A percentile compares a stretch with the other conserved stretches of the same genome.
phyloP scores from a whole-genome alignment of 2,329 filamentous ascomycete species.

The Fusarium nodosum region DNA sequence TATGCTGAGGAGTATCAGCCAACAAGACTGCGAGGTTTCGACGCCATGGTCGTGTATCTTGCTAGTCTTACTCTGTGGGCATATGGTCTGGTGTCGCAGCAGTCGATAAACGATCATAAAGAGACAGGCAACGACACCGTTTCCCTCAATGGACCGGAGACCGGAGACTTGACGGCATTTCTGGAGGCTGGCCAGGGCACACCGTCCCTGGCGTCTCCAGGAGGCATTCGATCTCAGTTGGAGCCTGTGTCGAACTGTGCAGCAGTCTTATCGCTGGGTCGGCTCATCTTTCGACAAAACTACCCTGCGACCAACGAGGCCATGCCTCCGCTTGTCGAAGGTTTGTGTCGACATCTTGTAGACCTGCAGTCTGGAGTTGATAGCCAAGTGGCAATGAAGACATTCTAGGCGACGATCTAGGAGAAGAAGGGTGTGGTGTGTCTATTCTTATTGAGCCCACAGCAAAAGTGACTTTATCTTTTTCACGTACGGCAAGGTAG shows the following conservation, averaged over 20 bases:
- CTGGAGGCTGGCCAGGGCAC: slow-evolving; percentile 39
- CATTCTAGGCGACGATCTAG: slow-evolving; percentile 2
- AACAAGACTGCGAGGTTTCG: slow-evolving; percentile 42
- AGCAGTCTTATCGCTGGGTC: slow-evolving; percentile 32
- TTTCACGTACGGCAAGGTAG: slow-evolving; percentile 15
- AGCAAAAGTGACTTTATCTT: slow-evolving; percentile 26
- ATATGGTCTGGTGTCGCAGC: slow-evolving; percentile 34
- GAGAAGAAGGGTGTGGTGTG: background rate
- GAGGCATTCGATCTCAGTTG: slow-evolving; percentile 21
- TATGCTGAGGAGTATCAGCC: slow-evolving; percentile 39
- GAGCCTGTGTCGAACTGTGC: slow-evolving; percentile 40
- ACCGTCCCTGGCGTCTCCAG: slow-evolving; percentile 33
- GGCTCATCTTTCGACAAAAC: slow-evolving; percentile 40
- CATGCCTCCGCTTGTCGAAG: slow-evolving; percentile 44
- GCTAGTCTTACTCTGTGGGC: slow-evolving; percentile 45
- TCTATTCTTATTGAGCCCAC: slow-evolving; percentile 2
- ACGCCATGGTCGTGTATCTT: slow-evolving; percentile 46
- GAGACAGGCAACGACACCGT: slow-evolving; percentile 27
- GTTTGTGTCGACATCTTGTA: slow-evolving; percentile 39
- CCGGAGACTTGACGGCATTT: slow-evolving; percentile 31
- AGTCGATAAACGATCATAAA: slow-evolving; percentile 16
- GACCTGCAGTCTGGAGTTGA: slow-evolving; percentile 30
- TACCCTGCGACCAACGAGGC: slow-evolving; percentile 37
- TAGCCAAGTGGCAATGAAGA: slow-evolving; percentile 6
- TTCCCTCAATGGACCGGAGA: slow-evolving; percentile 40